Evolutionary conservation across 176 grass and related monocot species (phyloP).

Genomic region (Hordeum marinum): DNA sequence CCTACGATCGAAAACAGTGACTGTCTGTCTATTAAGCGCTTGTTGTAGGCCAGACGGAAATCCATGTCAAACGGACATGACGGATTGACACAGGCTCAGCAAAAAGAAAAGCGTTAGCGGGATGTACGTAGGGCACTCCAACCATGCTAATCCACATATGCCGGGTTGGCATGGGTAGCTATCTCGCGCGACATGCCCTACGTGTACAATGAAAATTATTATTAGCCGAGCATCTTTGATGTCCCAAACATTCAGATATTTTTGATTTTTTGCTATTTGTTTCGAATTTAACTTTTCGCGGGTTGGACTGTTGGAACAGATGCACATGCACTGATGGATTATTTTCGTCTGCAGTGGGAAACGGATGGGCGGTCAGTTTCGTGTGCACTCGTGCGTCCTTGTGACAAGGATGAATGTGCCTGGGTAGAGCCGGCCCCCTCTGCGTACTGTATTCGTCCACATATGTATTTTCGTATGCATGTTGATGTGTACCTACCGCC

Average conservation of each 20-base stretch:
- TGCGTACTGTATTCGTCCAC: background rate
- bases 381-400: background rate
- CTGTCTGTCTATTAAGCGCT: background rate
- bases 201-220: background rate
- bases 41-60: background rate
- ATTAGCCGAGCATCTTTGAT: background rate
- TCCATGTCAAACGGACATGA: background rate
- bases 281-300: no score
- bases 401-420: background rate
- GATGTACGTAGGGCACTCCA: background rate
- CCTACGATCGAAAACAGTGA: no score
- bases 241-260: no score
- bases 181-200: background rate
- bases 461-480: background rate
- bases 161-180: background rate
- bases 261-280: no score
- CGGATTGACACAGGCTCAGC: background rate
- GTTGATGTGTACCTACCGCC: background rate
- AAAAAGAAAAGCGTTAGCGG: background rate
- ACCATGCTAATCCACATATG: background rate
- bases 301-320: no score
- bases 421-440: no score
- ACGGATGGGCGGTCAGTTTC: background rate
- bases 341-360: background rate
- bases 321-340: no score